These are phyloP conservation scores for Thermochaetoides thermophila DNA, from an alignment of 495 filamentous ascomycete genomes.

Conservation along the genomic window DNA sequence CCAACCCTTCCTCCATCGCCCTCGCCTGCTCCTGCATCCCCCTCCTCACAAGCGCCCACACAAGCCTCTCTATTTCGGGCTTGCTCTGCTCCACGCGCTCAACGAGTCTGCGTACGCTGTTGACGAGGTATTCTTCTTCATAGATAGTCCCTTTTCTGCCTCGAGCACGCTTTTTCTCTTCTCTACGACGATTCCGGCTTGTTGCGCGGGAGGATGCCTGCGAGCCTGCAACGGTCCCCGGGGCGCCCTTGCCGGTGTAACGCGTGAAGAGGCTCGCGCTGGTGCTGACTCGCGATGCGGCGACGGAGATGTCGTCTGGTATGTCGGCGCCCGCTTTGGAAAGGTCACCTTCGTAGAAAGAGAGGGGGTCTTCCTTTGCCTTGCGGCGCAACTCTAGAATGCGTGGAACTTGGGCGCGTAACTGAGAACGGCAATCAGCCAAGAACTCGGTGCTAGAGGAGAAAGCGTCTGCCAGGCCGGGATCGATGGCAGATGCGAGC, in stretches of 20 bases:
- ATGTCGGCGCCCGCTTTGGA: constrained; percentile 42
- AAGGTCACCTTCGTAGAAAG: constrained; percentile 58
- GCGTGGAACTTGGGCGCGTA: constrained; percentile 69
- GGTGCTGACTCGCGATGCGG: constrained; percentile 65
- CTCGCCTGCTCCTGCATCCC: constrained; percentile 76
- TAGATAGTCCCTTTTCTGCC: constrained; percentile 95
- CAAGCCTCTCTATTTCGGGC: constrained; percentile 52
- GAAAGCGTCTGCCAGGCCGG: constrained; percentile 61
- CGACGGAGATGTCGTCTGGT: constrained; percentile 83
- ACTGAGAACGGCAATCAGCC: constrained; percentile 76
- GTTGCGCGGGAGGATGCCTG: constrained; percentile 58
- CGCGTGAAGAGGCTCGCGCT: constrained; percentile 74
- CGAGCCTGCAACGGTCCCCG: constrained; percentile 51
- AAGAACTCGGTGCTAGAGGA: constrained; percentile 72
- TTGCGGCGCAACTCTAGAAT: constrained; percentile 66
- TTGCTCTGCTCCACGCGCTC: constrained; percentile 63
- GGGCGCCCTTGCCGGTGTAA: constrained; percentile 56
- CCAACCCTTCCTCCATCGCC: constrained; percentile 57
- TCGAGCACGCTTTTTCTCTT: constrained; percentile 87
- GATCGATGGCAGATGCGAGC: constrained; percentile 45
- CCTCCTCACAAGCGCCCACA: constrained; percentile 59
- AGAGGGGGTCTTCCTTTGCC: constrained; percentile 66
- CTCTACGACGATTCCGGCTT: constrained; percentile 65
- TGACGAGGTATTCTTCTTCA: constrained; percentile 92
- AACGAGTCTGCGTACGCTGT: constrained; percentile 66